Evolutionary conservation across 179 eudicot genomes (phyloP).

Genomic region (Beta lomatogona): DNA sequence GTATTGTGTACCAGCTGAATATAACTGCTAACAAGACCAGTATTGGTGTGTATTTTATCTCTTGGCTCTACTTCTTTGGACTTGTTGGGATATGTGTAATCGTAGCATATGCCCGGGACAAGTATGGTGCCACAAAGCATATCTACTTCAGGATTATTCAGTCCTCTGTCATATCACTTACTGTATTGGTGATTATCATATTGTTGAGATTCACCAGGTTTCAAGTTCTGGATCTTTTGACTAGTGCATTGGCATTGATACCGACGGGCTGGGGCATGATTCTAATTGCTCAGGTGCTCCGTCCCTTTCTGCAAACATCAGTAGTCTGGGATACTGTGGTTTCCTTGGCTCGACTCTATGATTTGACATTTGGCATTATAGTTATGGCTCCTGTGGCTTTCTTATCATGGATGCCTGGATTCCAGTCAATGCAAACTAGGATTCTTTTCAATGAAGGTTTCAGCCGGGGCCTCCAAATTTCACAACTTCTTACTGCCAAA

Average conservation of each 20-base stretch:
- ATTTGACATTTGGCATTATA: slow-evolving; percentile 74
- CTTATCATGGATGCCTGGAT: slow-evolving; percentile 98
- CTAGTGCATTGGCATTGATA: slow-evolving; percentile 76
- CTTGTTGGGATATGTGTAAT: slow-evolving; percentile 56
- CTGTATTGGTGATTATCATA: slow-evolving; percentile 56
- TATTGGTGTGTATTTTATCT: slow-evolving; percentile 77
- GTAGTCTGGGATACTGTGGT: slow-evolving; percentile 82
- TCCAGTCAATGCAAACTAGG: slow-evolving; percentile 96
- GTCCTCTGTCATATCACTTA: slow-evolving; percentile 53
- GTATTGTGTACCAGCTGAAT: slow-evolving; percentile 74
- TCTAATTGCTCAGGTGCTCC: slow-evolving; percentile 81
- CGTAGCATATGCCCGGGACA: slow-evolving; percentile 67
- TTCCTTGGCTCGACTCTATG: slow-evolving; percentile 85
- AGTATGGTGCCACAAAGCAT: slow-evolving; percentile 66
- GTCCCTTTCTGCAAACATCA: slow-evolving; percentile 80
- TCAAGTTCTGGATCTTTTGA: slow-evolving; percentile 59
- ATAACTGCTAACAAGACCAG: slow-evolving; percentile 51
- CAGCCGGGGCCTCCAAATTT: slow-evolving; percentile 90
- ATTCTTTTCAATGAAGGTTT: slow-evolving; percentile 92
- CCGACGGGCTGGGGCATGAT: slow-evolving; percentile 97
- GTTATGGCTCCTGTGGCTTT: slow-evolving; percentile 90
- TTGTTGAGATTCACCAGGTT: slow-evolving; percentile 60
- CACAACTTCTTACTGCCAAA: slow-evolving; percentile 79
- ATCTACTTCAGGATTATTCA: slow-evolving; percentile 72
- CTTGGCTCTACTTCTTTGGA: slow-evolving; percentile 73